These are phyloP conservation scores for Neofusicoccum cordaticola DNA, from an alignment of 2,329 filamentous ascomycete species.

Conservation along the genomic window DNA sequence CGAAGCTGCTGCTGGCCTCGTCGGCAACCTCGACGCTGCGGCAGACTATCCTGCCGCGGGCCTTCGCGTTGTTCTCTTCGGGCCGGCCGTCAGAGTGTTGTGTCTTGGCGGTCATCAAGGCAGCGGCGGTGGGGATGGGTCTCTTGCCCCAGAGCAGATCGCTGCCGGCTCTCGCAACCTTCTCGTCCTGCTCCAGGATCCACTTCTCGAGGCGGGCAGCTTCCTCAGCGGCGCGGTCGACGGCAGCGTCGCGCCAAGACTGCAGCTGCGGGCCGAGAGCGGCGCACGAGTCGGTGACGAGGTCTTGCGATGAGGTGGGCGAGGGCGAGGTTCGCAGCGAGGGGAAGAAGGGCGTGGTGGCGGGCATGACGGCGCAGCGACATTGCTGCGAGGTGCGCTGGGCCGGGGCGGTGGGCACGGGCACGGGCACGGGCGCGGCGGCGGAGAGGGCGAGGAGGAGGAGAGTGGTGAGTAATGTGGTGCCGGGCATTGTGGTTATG, in stretches of 20 bases:
- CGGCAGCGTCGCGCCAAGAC: conserved; percentile 7
- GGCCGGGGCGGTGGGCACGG: background rate
- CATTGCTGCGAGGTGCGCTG: conserved; percentile 7
- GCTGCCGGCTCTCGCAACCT: background rate
- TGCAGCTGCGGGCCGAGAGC: conserved; percentile 14
- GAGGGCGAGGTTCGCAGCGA: background rate
- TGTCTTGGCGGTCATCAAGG: background rate
- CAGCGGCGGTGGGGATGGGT: conserved; percentile 3
- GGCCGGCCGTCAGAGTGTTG: background rate
- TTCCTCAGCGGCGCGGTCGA: background rate
- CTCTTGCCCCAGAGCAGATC: conserved; percentile 16
- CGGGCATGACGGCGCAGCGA: conserved; percentile 15
- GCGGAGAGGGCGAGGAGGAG: conserved; percentile 3
- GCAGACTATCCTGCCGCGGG: conserved; percentile 6
- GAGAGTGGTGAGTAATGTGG: background rate
- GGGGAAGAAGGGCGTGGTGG: conserved; percentile 14
- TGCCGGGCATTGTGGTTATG: background rate
- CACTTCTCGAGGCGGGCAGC: conserved; percentile 3
- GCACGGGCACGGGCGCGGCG: conserved; percentile 15
- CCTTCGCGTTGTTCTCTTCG: background rate
- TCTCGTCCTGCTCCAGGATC: conserved; percentile 3
- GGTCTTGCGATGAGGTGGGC: background rate
- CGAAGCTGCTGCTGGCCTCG: background rate
- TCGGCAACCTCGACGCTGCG: conserved; percentile 14
- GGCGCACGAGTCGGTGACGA: conserved; percentile 11